Conservation (phyloP, 148 eudicot genomes). For the Dysphania ambrosioides region DNA sequence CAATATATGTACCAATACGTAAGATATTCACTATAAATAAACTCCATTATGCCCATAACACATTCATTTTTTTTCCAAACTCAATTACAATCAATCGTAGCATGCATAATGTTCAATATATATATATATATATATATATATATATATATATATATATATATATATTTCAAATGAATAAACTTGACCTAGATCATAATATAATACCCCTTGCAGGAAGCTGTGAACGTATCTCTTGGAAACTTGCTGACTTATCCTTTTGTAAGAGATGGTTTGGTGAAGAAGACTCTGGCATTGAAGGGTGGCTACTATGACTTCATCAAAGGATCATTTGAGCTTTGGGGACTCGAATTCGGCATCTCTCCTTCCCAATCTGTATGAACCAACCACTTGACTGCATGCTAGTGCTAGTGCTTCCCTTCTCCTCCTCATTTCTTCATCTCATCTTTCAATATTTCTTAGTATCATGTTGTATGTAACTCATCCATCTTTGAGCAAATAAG, state of each 20-base stretch:
- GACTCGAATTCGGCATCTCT: slow-evolving; percentile 77
- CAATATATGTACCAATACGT: no score
- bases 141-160: no score
- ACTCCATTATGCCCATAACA: no score
- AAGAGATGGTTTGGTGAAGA: slow-evolving; percentile 84
- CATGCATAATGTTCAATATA: no score
- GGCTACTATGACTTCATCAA: slow-evolving; percentile 90
- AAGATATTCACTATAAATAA: no score
- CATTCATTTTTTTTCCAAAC: no score
- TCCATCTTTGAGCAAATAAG: slow-evolving; percentile 15
- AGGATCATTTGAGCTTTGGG: slow-evolving; percentile 94
- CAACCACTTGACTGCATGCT: slow-evolving; percentile 18
- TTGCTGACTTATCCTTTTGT: slow-evolving; percentile 87
- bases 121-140: no score
- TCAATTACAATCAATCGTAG: no score
- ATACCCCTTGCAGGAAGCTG: slow-evolving; percentile 75
- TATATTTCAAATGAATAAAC: no score
- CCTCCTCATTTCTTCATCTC: slow-evolving; percentile 17
- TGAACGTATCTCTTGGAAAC: slow-evolving; percentile 89
- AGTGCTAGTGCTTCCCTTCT: slow-evolving; percentile 20
- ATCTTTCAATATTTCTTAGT: slow-evolving; percentile 15
- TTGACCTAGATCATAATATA: neutral
- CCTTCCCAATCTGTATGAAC: slow-evolving; percentile 81
- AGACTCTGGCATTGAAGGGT: slow-evolving; percentile 75
- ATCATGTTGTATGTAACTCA: slow-evolving; percentile 27